A percentile compares a stretch with the other conserved stretches of the same genome.
These are phyloP conservation scores for Pyrenochaeta sp. DNA, from an alignment of 2,329 filamentous ascomycete species.

Conservation along the genomic window DNA sequence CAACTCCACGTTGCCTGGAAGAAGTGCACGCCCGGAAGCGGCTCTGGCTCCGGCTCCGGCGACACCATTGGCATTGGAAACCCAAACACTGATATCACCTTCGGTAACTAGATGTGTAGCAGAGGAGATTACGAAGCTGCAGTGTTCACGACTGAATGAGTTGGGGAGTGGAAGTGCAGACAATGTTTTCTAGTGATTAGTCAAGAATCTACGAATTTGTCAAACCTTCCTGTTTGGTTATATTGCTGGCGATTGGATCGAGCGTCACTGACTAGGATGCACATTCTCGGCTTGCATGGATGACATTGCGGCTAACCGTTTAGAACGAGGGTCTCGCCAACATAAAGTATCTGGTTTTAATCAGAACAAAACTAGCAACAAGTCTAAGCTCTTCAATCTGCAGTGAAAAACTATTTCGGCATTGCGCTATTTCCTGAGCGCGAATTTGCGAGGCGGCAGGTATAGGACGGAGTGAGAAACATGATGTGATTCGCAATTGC, in stretches of 20 bases:
- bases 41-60: conserved; percentile 14
- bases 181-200: neutral
- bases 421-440: no score
- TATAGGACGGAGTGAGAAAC: neutral
- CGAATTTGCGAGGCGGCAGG: neutral
- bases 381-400: no score
- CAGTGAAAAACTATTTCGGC: no score
- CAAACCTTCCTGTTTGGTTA: no score
- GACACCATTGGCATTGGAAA: conserved; percentile 37
- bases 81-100: conserved; percentile 25
- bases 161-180: neutral
- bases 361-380: no score
- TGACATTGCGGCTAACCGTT: no score
- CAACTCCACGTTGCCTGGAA: conserved; percentile 46
- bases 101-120: conserved; percentile 14
- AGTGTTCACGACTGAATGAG: neutral
- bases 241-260: neutral
- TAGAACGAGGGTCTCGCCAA: no score
- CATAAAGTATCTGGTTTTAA: no score
- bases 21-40: conserved; percentile 33
- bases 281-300: no score
- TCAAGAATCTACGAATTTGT: neutral
- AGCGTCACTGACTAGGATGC: no score
- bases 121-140: neutral
- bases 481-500: neutral